phyloP scores from a whole-genome alignment of 176 grass and related monocot genomes.

The Tuctoria greenei region DNA sequence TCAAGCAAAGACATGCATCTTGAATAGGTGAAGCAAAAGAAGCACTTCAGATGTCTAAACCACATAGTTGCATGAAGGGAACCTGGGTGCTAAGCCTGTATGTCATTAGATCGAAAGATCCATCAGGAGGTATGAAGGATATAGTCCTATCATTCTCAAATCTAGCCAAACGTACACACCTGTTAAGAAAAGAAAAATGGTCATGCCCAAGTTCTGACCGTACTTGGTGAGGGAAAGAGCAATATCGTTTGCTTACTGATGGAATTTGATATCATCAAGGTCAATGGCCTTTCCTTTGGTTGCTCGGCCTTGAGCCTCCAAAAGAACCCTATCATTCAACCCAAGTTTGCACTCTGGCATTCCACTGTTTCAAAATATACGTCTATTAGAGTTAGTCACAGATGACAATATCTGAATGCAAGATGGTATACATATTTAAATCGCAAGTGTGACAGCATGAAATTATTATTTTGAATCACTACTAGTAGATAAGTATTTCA shows the following conservation, averaged over 20 bases:
- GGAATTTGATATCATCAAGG: conserved; percentile 99
- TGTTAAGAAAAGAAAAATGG: conserved; percentile 35
- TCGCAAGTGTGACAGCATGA: background rate
- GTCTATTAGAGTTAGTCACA: conserved; percentile 14
- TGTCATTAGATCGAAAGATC: conserved; percentile 97
- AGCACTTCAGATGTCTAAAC: conserved; percentile 34
- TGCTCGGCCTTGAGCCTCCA: conserved; percentile 95
- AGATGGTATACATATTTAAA: too few relatives aligned
- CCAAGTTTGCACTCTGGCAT: conserved; percentile 99
- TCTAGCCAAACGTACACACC: conserved; percentile 92
- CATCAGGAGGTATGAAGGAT: conserved; percentile 98
- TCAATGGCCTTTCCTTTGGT: conserved; percentile 99
- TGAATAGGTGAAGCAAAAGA: background rate
- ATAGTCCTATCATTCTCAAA: conserved; percentile 99
- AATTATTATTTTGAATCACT: conserved; percentile 26
- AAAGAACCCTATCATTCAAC: conserved; percentile 94
- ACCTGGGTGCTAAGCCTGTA: conserved; percentile 99
- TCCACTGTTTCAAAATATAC: conserved; percentile 69
- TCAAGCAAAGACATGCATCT: conserved; percentile 22
- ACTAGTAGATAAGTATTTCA: background rate
- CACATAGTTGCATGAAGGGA: conserved; percentile 12
- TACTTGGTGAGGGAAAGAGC: conserved; percentile 19
- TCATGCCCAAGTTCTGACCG: conserved; percentile 13
- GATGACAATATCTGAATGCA: background rate
- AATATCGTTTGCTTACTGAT: conserved; percentile 68